phyloP scores from a whole-genome alignment of 176 grass and related monocot genomes.

The Coix lacrymajobi region DNA sequence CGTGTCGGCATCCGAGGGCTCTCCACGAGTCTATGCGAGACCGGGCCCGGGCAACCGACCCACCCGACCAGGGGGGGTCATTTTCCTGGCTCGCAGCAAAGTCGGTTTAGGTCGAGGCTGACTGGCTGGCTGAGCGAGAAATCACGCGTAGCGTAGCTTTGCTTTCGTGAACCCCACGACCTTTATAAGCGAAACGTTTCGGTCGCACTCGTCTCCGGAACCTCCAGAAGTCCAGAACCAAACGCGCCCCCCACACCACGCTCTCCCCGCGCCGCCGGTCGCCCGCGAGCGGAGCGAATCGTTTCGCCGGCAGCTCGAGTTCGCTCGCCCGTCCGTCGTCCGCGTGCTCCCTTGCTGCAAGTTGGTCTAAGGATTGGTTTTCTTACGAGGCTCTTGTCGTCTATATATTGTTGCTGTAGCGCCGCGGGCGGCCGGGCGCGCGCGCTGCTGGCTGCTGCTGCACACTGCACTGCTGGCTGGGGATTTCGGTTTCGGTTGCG shows the following conservation, averaged over 20 bases:
- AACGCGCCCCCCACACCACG: conserved; percentile 2
- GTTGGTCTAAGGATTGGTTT: conserved; percentile 25
- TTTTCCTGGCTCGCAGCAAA: conserved; percentile 12
- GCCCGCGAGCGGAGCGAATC: conserved; percentile 18
- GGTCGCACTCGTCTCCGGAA: conserved; percentile 17
- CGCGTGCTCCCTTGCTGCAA: neutral
- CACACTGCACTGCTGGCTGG: neutral
- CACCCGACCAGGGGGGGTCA: conserved; percentile 19
- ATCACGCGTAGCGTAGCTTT: neutral
- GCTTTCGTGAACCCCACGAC: neutral
- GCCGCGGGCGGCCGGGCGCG: conserved; percentile 1
- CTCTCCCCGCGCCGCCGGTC: conserved; percentile 11
- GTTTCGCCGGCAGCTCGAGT: neutral
- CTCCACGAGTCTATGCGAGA: conserved; percentile 13
- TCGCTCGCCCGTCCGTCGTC: neutral
- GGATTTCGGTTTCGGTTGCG: neutral
- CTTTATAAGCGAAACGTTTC: conserved; percentile 25
- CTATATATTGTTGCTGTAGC: conserved; percentile 9
- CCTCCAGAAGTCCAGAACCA: conserved; percentile 17
- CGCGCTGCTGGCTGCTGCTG: neutral
- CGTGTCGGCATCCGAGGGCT: conserved; percentile 7
- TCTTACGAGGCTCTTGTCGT: neutral
- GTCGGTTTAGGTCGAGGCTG: neutral
- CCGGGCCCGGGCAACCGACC: conserved; percentile 21
- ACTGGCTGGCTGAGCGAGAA: neutral